These are phyloP conservation scores for Picea abies DNA, from an alignment of 83 land plant genomes.

Conservation along the genomic window DNA sequence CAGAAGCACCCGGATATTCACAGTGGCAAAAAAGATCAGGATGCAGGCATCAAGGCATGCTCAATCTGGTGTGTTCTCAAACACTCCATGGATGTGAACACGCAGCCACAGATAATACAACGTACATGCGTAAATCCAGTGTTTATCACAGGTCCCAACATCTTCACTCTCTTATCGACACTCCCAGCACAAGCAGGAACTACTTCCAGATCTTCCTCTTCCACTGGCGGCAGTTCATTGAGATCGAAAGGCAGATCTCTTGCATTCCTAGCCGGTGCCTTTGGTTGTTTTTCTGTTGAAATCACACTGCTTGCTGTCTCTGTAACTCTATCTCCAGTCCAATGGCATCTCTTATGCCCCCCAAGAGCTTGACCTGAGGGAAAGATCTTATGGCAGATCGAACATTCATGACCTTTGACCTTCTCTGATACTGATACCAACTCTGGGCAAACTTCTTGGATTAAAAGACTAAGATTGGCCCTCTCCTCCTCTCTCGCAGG, in stretches of 20 bases:
- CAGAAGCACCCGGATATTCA: not conserved
- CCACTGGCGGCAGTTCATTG: constrained; percentile 25
- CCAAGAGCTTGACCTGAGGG: constrained; percentile 45
- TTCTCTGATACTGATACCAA: not conserved
- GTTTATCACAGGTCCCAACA: not conserved
- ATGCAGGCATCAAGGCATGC: constrained; percentile 9
- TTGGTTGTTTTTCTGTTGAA: not conserved
- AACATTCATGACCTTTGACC: constrained; percentile 20
- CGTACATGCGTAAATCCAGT: constrained; percentile 3
- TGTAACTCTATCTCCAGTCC: constrained; percentile 17
- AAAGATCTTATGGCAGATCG: constrained; percentile 31
- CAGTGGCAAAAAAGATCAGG: not conserved
- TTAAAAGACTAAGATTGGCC: not conserved
- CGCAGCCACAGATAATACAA: constrained; percentile 9
- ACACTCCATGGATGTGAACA: constrained; percentile 2
- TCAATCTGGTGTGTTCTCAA: constrained; percentile 13
- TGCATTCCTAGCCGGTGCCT: not conserved
- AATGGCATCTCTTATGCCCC: constrained; percentile 43
- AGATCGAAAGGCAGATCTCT: constrained; percentile 30
- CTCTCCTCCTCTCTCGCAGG: not conserved
- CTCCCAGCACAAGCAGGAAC: not conserved
- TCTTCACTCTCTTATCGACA: constrained; percentile 1
- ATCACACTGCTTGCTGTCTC: not conserved
- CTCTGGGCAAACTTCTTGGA: too few relatives aligned
- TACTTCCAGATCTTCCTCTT: constrained; percentile 20